These are phyloP conservation scores for Penicillium samsonianum DNA, from an alignment of 495 filamentous ascomycete species.

Conservation along the genomic window DNA sequence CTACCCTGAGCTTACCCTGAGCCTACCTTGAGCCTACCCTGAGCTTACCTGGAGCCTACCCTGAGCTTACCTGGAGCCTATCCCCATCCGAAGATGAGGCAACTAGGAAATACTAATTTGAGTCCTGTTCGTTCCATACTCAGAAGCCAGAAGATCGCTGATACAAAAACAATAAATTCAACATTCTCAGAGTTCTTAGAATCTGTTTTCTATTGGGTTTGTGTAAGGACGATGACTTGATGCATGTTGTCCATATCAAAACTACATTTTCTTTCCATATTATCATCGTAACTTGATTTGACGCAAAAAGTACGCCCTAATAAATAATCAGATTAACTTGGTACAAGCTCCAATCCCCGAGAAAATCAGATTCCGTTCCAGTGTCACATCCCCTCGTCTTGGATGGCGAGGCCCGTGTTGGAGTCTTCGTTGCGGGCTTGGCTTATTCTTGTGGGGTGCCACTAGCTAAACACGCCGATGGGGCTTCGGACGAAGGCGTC, in stretches of 20 bases:
- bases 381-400: no score
- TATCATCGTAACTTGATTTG: background rate
- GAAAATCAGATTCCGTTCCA: background rate
- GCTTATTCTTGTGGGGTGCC: background rate
- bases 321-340: background rate
- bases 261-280: background rate
- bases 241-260: background rate
- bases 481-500: background rate
- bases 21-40: no score
- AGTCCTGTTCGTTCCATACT: background rate
- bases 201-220: background rate
- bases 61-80: background rate
- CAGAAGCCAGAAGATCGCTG: background rate
- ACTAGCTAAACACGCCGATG: background rate
- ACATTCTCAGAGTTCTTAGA: no score
- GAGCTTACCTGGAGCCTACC: background rate
- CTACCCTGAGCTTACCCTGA: no score
- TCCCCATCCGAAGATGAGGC: background rate
- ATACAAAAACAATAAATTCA: no score
- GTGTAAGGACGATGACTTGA: background rate
- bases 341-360: slow-evolving; percentile 30
- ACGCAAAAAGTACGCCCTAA: no score
- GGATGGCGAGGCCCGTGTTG: background rate
- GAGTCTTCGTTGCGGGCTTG: background rate
- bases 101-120: slow-evolving; percentile 1